phyloP scores from a whole-genome alignment of 225 moss, liverwort and hornwort genomes.

The Bryum argenteum region DNA sequence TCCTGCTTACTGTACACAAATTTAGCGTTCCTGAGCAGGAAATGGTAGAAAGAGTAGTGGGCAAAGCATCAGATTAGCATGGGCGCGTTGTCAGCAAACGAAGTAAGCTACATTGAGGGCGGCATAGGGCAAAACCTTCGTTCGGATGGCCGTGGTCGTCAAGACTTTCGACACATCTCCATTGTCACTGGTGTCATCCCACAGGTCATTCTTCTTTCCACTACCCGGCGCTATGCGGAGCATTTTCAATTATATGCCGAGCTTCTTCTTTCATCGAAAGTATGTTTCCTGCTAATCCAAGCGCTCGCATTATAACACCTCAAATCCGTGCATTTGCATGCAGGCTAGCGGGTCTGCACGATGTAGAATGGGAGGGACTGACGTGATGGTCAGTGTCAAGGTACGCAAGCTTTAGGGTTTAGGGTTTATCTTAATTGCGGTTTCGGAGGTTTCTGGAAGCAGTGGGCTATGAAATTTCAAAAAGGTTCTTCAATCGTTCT shows the following conservation, averaged over 20 bases:
- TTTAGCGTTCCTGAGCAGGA: background rate
- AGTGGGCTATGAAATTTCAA: background rate
- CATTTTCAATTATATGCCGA: background rate
- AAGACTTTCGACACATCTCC: slow-evolving; percentile 70
- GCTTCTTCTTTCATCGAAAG: background rate
- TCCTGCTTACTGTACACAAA: background rate
- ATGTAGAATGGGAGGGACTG: slow-evolving; percentile 75
- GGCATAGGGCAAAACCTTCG: slow-evolving; percentile 83
- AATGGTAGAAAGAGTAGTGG: slow-evolving; percentile 22
- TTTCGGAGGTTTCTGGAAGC: background rate
- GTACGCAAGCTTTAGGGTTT: slow-evolving; percentile 35
- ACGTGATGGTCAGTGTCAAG: slow-evolving; percentile 93
- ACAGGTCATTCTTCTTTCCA: slow-evolving; percentile 45
- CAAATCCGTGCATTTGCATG: slow-evolving; percentile 4
- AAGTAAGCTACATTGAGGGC: slow-evolving; percentile 77
- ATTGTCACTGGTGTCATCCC: slow-evolving; percentile 77
- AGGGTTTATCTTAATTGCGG: background rate
- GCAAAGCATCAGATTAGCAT: slow-evolving; percentile 29
- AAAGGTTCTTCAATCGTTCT: no score
- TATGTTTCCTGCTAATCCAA: background rate
- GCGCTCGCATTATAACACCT: background rate
- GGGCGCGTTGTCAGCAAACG: slow-evolving; percentile 76
- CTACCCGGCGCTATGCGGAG: no score
- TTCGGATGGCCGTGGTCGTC: slow-evolving; percentile 88
- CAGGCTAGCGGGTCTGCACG: slow-evolving; percentile 94